Evolutionary conservation across 2,329 filamentous ascomycete species (phyloP), one percentile per base, ranked within the genome.

Genomic region (Xylariaceae sp.): DNA sequence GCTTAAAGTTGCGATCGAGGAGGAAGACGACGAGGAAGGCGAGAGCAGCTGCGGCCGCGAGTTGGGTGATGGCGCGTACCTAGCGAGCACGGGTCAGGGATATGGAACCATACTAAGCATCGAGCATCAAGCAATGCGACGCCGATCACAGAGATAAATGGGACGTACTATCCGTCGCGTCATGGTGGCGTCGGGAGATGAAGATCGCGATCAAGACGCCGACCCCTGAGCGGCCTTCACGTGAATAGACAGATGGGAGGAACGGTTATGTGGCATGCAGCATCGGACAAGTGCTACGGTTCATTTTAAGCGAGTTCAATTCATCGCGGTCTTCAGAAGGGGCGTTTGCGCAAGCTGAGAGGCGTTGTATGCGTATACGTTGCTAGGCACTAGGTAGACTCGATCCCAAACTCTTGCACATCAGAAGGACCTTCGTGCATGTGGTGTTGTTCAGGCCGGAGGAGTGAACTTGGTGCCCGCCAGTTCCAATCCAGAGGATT

Each of bases 1-100:
- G 88, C 67, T 89, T 84, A 78, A 94, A 96, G 72, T 88, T 90
- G 71, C 87, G 89, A 76, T 97, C 92, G 78, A 96, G 86, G 73
- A 96, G 82, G 74, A 93, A 86, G 66, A 92, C 75, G 69, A 93
- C 75, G 68, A 92, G 71, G 66, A 93, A 78, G 66, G 88, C 83
- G 70, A 91, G 78, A 66, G 83, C 72, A 58, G 84, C 79, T 59
- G 91, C 80, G 59, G 85, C 79, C 64, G 82, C 79, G 71, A 94
- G 84, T 81, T 97, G 90, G 72, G 88, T 79, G 70, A 88, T 83
- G 64, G 91, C 91, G 67, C 83, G 82, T 67, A 84, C 80, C 82
- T 85, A 61, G 50, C 1, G 48, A 17, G 30, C 9, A 37, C 17
- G 23, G 6, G 15, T 51, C 48, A 49, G 17, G 49, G 17, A 15